A percentile compares a stretch with the other conserved stretches of the same genome.
These are phyloP conservation scores for Pluteus cervinus DNA, from an alignment of 768 basidiomycete species.

Conservation along the genomic window DNA sequence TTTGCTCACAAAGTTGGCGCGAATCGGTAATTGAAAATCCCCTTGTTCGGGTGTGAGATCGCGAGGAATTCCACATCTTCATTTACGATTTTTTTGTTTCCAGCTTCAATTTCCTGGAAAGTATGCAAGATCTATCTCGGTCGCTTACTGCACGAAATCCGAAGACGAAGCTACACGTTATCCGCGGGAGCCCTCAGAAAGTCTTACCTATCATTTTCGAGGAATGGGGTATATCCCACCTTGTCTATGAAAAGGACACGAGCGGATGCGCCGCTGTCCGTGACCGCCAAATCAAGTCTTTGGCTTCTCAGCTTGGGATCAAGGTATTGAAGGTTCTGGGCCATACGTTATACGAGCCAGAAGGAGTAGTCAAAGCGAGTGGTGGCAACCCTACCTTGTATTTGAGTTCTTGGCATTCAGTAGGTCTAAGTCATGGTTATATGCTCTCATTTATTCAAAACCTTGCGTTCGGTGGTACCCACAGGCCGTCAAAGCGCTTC, in stretches of 20 bases:
- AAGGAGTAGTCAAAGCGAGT: slow-evolving; percentile 6
- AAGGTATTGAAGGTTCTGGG: slow-evolving; percentile 9
- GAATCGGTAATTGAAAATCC: slow-evolving; percentile 5
- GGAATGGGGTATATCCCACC: slow-evolving; percentile 11
- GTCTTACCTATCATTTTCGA: slow-evolving; percentile 8
- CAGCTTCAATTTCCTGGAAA: slow-evolving; percentile 10
- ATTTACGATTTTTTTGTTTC: too few relatives aligned
- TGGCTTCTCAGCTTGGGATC: slow-evolving; percentile 12
- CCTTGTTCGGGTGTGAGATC: too few relatives aligned
- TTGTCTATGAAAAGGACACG: slow-evolving; percentile 14
- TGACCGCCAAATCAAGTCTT: slow-evolving; percentile 9
- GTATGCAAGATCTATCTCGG: slow-evolving; percentile 10
- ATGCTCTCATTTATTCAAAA: too few relatives aligned
- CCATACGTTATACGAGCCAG: slow-evolving; percentile 10
- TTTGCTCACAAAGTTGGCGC: slow-evolving; percentile 8
- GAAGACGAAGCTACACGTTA: slow-evolving; percentile 14
- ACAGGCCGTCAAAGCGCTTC: too few relatives aligned
- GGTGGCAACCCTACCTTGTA: slow-evolving; percentile 12
- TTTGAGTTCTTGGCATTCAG: slow-evolving; percentile 11
- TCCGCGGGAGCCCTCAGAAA: slow-evolving; percentile 14
- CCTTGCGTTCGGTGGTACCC: too few relatives aligned
- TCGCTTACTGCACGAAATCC: slow-evolving; percentile 8
- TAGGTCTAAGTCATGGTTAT: too few relatives aligned
- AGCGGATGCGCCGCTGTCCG: slow-evolving; percentile 13
- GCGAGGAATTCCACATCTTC: too few relatives aligned